A percentile compares a stretch with the other conserved stretches of the same genome.
These are phyloP conservation scores for Pyricularia pennisetigena DNA, from an alignment of 2,329 filamentous ascomycete genomes.

Conservation along the genomic window DNA sequence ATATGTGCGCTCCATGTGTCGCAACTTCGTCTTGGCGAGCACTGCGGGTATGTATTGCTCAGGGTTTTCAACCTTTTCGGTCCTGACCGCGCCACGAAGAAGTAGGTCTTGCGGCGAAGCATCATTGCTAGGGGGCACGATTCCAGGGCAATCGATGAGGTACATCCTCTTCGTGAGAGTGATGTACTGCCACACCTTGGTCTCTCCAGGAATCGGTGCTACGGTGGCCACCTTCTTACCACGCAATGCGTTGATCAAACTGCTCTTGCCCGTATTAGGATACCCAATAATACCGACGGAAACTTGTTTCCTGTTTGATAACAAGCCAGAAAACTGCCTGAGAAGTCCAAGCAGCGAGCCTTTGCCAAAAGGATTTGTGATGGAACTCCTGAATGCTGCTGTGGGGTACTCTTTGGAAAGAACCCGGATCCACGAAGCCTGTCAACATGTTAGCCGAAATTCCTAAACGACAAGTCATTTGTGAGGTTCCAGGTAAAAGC, in stretches of 20 bases:
- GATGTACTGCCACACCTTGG: conserved; percentile 97
- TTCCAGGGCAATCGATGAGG: conserved; percentile 92
- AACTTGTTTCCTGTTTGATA: conserved; percentile 91
- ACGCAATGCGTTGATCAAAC: conserved; percentile 90
- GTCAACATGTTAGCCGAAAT: conserved; percentile 19
- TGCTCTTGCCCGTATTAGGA: conserved; percentile 92
- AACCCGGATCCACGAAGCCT: conserved; percentile 88
- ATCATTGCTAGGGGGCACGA: conserved; percentile 53
- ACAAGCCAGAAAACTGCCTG: conserved; percentile 83
- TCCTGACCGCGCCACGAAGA: conserved; percentile 80
- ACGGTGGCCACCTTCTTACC: conserved; percentile 93
- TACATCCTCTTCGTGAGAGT: conserved; percentile 58
- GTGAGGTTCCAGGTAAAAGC: conserved; percentile 18
- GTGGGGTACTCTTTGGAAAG: conserved; percentile 90
- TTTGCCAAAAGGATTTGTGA: conserved; percentile 96
- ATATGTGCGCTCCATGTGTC: conserved; percentile 89
- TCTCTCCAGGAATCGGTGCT: conserved; percentile 86
- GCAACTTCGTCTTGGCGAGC: conserved; percentile 67
- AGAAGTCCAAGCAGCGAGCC: conserved; percentile 87
- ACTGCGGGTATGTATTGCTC: conserved; percentile 91
- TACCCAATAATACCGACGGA: conserved; percentile 71
- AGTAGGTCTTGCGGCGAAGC: conserved; percentile 79
- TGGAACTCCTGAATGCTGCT: conserved; percentile 85
- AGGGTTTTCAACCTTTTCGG: conserved; percentile 93
- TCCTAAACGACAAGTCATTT: conserved; percentile 9